Conservation (phyloP, 2,329 filamentous ascomycete species). For the Allantophomopsis lycopodina region DNA sequence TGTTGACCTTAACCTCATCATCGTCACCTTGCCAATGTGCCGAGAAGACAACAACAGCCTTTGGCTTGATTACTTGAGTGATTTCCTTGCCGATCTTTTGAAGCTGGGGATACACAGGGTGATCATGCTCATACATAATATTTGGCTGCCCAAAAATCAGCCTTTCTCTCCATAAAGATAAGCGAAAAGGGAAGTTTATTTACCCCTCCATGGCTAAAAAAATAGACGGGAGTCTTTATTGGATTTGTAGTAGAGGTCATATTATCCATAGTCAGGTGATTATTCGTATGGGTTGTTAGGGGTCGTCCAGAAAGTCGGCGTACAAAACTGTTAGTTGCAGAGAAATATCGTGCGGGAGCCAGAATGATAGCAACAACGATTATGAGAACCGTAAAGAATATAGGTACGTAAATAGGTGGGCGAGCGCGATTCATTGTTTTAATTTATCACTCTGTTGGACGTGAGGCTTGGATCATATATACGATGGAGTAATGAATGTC, state of each 20-base stretch:
- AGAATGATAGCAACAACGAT: constrained; percentile 5
- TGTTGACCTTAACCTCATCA: constrained; percentile 49
- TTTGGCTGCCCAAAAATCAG: constrained; percentile 28
- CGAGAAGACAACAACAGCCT: constrained; percentile 62
- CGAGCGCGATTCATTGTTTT: constrained; percentile 1
- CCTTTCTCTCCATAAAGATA: background rate
- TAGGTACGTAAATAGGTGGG: background rate
- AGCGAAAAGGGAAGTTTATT: background rate
- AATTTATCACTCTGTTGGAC: too few species aligned
- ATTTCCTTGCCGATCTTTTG: constrained; percentile 56
- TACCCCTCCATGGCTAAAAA: constrained; percentile 14
- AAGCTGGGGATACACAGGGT: constrained; percentile 53
- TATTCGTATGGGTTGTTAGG: background rate
- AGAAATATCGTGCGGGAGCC: constrained; percentile 2
- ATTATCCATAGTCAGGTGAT: constrained; percentile 1
- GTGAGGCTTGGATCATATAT: too few species aligned
- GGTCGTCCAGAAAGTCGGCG: background rate
- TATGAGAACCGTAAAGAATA: constrained; percentile 1
- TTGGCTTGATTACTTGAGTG: constrained; percentile 54
- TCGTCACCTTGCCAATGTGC: constrained; percentile 58
- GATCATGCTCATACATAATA: constrained; percentile 53
- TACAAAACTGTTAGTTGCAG: background rate
- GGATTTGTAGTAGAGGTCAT: constrained; percentile 4
- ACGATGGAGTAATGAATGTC: too few species aligned
- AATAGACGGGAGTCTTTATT: constrained; percentile 10